Percentiles rank a stretch among this genome's conserved stretches.
Evolutionary conservation across 2,329 filamentous ascomycete species (phyloP).

Genomic region (Thielaviopsis cerberus): DNA sequence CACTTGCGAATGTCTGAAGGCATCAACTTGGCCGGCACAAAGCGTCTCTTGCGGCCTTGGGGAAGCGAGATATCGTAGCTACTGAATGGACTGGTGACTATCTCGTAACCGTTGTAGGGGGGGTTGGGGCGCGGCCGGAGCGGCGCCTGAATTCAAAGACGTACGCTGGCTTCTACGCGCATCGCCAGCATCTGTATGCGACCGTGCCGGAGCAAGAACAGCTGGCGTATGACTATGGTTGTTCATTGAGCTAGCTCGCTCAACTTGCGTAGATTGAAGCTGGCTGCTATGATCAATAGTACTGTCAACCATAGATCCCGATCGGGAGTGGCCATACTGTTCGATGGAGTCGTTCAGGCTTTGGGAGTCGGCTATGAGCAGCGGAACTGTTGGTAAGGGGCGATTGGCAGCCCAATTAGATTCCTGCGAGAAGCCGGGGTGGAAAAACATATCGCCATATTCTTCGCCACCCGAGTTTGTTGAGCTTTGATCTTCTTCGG

Average conservation of each 20-base stretch:
- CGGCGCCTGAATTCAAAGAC: conserved; percentile 24
- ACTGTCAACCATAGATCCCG: conserved; percentile 28
- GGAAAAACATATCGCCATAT: conserved; percentile 82
- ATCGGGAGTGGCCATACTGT: neutral
- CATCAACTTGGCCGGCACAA: conserved; percentile 68
- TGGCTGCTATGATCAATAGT: conserved; percentile 21
- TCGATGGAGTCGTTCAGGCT: neutral
- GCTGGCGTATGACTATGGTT: conserved; percentile 66
- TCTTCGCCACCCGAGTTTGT: conserved; percentile 46
- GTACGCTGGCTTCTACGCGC: conserved; percentile 39
- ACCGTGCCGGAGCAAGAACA: conserved; percentile 66
- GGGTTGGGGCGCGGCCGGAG: conserved; percentile 21
- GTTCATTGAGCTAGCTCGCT: conserved; percentile 65
- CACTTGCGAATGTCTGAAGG: conserved; percentile 69
- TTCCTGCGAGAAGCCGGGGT: conserved; percentile 45
- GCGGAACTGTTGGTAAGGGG: conserved; percentile 44
- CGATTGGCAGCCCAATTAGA: conserved; percentile 25
- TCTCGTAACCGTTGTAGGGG: conserved; percentile 41
- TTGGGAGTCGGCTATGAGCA: conserved; percentile 16
- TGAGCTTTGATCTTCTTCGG: conserved; percentile 63
- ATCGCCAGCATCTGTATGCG: conserved; percentile 81
- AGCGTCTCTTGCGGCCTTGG: conserved; percentile 59
- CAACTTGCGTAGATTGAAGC: conserved; percentile 15
- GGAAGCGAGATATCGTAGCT: conserved; percentile 73
- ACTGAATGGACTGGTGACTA: conserved; percentile 33